Conservation (phyloP, 129 eudicot genomes). For the Tanacetum coccineum region DNA sequence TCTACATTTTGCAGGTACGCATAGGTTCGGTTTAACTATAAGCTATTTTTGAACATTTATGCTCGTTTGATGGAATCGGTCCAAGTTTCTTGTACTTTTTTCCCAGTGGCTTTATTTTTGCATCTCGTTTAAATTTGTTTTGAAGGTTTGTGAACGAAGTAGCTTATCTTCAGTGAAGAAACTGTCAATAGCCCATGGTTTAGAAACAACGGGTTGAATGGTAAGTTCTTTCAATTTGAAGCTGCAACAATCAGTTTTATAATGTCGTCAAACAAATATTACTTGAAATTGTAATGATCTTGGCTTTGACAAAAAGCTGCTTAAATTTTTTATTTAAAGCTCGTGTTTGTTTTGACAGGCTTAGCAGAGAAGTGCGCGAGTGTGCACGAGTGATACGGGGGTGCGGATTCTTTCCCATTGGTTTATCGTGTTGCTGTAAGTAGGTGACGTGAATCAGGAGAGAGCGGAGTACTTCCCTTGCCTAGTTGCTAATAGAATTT, state of each 20-base stretch:
- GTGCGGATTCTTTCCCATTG: too few species aligned
- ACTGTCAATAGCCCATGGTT: conserved; percentile 90
- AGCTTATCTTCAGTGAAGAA: conserved; percentile 96
- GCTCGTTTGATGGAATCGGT: background rate
- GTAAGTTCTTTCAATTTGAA: conserved; percentile 41
- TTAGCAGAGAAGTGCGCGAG: too few species aligned
- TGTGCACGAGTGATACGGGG: too few species aligned
- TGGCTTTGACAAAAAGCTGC: background rate
- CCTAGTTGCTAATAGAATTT: conserved; percentile 8
- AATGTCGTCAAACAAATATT: too few species aligned
- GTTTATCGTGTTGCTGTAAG: too few species aligned
- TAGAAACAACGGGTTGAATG: conserved; percentile 99
- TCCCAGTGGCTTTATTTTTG: background rate
- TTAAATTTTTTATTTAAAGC: background rate
- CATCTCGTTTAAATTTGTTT: conserved; percentile 3
- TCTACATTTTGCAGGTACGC: conserved; percentile 87
- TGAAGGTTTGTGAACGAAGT: conserved; percentile 91
- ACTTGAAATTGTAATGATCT: too few species aligned
- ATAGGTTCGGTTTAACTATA: background rate
- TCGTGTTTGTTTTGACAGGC: conserved; percentile 52
- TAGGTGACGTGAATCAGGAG: too few species aligned
- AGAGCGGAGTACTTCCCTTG: too few species aligned
- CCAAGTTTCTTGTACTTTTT: background rate
- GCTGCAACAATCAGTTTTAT: background rate
- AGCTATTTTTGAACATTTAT: background rate